Evolutionary conservation across 2,329 filamentous ascomycete genomes (phyloP), one percentile per base, ranked within the genome.

Genomic region (Xylaria sp.): DNA sequence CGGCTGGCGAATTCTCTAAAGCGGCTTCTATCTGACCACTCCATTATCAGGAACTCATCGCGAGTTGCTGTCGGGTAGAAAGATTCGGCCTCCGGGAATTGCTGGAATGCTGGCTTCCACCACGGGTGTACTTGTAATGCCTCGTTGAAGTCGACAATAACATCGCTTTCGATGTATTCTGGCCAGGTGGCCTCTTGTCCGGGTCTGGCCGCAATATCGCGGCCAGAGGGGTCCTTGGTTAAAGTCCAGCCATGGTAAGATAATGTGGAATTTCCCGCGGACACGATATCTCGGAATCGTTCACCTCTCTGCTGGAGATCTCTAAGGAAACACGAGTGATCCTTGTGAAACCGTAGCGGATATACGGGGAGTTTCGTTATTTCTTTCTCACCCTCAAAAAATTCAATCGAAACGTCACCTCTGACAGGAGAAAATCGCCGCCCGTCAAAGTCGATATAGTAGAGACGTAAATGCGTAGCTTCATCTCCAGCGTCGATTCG

Each of bases 371-470:
- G 64, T 55, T 71, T 71, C 18, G 67, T 65, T 44, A 71, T 70
- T n/a, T 71, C 69, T 55, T 61, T 70, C 59, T 71, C 61, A 35
- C 69, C 69, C 16, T 71, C 69, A n/a, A 65, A 71, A 12, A 60
- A 51, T 13, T 65, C 67, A 59, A 71, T 63, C 9, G 67, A 70
- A 13, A 57, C 62, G 25, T 71, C 69, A 5, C 69, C 65, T 29
- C 65, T 60, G n/a, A 71, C 69, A 1, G 69, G 60, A 42, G 69
- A 63, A 42, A 70, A 71, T 16, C 61, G 60, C 12, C 63, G 61
- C n/a, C 69, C 69, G 29, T 71, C 67, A 47, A 71, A 71, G 60
- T 71, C 69, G 23, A 71, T 53, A 16, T 71, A 71, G 35, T 71
- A 71, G 12, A 71, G 62, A 10, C 69, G 69, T 13, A 71, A 32